Conservation (phyloP, 148 eudicot species). For the Linanthus parryae region DNA sequence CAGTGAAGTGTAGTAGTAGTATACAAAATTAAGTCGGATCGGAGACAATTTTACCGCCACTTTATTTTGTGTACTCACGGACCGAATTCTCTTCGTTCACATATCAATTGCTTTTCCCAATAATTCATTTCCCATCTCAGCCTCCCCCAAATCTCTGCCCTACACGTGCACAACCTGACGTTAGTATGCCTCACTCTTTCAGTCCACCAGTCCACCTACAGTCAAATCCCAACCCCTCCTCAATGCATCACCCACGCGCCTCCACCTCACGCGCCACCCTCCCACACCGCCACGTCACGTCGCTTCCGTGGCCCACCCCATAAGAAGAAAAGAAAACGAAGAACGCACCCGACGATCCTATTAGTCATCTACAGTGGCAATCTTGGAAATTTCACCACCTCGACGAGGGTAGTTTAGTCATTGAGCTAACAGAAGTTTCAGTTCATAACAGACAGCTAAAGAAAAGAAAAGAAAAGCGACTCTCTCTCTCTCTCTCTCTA, state of each 20-base stretch:
- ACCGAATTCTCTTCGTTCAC: too few relatives aligned
- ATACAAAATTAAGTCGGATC: too few relatives aligned
- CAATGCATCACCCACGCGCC: background rate
- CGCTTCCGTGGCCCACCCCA: background rate
- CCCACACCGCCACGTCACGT: background rate
- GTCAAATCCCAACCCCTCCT: too few relatives aligned
- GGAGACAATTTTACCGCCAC: too few relatives aligned
- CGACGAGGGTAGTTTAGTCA: slow-evolving; percentile 2
- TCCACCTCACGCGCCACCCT: background rate
- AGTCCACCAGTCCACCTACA: too few relatives aligned
- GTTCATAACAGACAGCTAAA: slow-evolving; percentile 19
- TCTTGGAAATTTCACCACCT: background rate
- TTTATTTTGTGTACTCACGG: too few relatives aligned
- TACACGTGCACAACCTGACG: too few relatives aligned
- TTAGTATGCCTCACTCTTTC: too few relatives aligned
- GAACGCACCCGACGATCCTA: background rate
- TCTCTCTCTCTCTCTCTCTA: slow-evolving; percentile 1
- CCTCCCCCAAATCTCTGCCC: too few relatives aligned
- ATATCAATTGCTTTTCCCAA: too few relatives aligned
- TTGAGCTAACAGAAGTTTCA: background rate
- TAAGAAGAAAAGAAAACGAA: background rate
- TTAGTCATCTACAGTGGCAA: background rate
- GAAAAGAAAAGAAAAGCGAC: background rate
- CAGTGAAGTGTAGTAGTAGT: too few relatives aligned
- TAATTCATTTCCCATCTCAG: too few relatives aligned